phyloP scores from a whole-genome alignment of 495 filamentous ascomycete species.

The Neurospora terricola region DNA sequence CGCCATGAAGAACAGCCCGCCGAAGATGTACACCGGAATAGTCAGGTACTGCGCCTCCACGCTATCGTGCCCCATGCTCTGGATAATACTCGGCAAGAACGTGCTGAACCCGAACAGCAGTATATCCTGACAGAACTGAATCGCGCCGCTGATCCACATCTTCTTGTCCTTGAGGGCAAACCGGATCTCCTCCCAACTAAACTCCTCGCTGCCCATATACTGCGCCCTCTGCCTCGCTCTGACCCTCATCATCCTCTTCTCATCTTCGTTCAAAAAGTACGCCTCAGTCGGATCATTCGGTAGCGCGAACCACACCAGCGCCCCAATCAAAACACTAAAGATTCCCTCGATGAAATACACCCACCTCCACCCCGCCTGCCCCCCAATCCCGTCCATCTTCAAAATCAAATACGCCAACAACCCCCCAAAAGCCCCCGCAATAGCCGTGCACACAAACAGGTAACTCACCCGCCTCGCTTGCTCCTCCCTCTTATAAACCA shows the following conservation, averaged over 20 bases:
- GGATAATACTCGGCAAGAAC: conserved; percentile 48
- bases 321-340: conserved; percentile 53
- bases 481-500: conserved; percentile 54
- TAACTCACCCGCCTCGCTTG: conserved; percentile 50
- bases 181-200: conserved; percentile 42
- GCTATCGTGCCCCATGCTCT: conserved; percentile 39
- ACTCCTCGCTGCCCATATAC: conserved; percentile 38
- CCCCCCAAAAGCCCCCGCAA: conserved; percentile 72
- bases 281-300: conserved; percentile 40
- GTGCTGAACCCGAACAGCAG: conserved; percentile 51
- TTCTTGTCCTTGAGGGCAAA: conserved; percentile 29
- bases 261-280: conserved; percentile 40
- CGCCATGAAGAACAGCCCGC: conserved; percentile 32
- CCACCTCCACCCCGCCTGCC: conserved; percentile 64
- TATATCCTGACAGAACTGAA: conserved; percentile 44
- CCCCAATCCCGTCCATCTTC: conserved; percentile 57
- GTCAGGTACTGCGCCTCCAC: conserved; percentile 34
- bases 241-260: conserved; percentile 42
- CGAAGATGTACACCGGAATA: conserved; percentile 29
- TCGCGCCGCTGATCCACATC: conserved; percentile 29
- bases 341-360: conserved; percentile 69
- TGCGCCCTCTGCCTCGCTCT: conserved; percentile 22
- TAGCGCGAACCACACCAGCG: conserved; percentile 50
- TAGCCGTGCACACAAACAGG: conserved; percentile 71
- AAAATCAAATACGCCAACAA: conserved; percentile 60